A percentile compares a stretch with the other conserved stretches of the same genome.
These are phyloP conservation scores for Penicillium sp. DNA, from an alignment of 2,329 filamentous ascomycete species.

Conservation along the genomic window DNA sequence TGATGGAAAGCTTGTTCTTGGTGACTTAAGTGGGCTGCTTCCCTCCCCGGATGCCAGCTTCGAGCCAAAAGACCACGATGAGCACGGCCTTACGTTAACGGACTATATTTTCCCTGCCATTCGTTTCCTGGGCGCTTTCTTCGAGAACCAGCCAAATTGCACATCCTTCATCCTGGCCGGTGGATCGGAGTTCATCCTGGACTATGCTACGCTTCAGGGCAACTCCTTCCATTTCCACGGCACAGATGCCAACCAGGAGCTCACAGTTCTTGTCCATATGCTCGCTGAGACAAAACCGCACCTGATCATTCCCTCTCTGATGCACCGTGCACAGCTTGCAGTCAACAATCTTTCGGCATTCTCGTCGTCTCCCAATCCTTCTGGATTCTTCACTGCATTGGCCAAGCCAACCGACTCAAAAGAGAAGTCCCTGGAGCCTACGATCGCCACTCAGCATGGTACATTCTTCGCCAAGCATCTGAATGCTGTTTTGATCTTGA, in stretches of 20 bases:
- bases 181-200: slow-evolving; percentile 81
- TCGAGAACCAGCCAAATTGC: slow-evolving; percentile 74
- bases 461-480: slow-evolving; percentile 79
- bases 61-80: slow-evolving; percentile 55
- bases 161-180: slow-evolving; percentile 75
- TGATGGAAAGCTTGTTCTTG: slow-evolving; percentile 39
- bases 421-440: slow-evolving; percentile 28
- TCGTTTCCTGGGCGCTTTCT: slow-evolving; percentile 77
- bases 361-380: slow-evolving; percentile 54
- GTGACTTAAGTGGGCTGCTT: slow-evolving; percentile 34
- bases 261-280: slow-evolving; percentile 74
- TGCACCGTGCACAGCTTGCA: slow-evolving; percentile 73
- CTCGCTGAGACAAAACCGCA: slow-evolving; percentile 81
- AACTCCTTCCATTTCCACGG: slow-evolving; percentile 75
- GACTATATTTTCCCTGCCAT: slow-evolving; percentile 76
- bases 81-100: slow-evolving; percentile 59
- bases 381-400: slow-evolving; percentile 73
- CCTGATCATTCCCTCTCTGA: slow-evolving; percentile 77
- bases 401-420: slow-evolving; percentile 42
- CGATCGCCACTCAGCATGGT: slow-evolving; percentile 59
- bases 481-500: slow-evolving; percentile 74
- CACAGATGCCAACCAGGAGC: slow-evolving; percentile 67
- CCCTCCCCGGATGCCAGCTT: slow-evolving; percentile 27
- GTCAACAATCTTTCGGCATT: slow-evolving; percentile 72
- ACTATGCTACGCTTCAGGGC: slow-evolving; percentile 81